Evolutionary conservation across 2,329 filamentous ascomycete genomes (phyloP).

Genomic region (Ramularia endophylla): DNA sequence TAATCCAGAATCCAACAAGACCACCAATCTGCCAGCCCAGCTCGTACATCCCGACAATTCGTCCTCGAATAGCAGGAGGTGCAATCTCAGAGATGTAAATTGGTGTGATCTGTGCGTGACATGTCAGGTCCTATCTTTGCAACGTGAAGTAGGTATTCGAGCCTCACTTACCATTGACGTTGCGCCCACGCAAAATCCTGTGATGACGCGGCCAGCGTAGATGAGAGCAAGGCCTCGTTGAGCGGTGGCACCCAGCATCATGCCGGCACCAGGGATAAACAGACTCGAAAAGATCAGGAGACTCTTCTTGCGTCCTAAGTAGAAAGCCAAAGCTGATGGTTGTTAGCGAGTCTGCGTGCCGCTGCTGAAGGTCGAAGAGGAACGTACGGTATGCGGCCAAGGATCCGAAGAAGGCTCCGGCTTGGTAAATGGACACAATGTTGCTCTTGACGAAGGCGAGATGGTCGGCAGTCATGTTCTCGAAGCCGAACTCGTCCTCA

Average conservation of each 20-base stretch:
- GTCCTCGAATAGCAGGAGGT: conserved; percentile 53
- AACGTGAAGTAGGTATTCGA: no score
- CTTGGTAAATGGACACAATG: conserved; percentile 76
- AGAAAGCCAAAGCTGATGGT: conserved; percentile 51
- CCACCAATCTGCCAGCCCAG: conserved; percentile 51
- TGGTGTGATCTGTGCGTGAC: no score
- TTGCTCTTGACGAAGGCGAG: conserved; percentile 62
- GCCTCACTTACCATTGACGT: conserved; percentile 54
- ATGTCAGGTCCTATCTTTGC: no score
- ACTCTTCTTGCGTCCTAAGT: conserved; percentile 59
- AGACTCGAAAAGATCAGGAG: conserved; percentile 56
- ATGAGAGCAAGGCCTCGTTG: conserved; percentile 55
- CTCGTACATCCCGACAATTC: conserved; percentile 54
- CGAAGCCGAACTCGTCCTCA: conserved; percentile 60
- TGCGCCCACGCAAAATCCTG: conserved; percentile 52
- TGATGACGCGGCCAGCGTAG: conserved; percentile 52
- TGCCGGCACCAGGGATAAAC: conserved; percentile 64
- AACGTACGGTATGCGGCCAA: conserved; percentile 54
- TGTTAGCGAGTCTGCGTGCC: no score
- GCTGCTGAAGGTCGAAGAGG: background rate
- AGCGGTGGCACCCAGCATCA: conserved; percentile 63
- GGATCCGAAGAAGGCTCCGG: conserved; percentile 78
- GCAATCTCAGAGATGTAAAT: conserved; percentile 56
- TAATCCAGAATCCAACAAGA: conserved; percentile 47
- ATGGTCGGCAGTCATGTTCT: conserved; percentile 40